These are phyloP conservation scores for Penicillium sp. DNA, from an alignment of 2,329 filamentous ascomycete genomes.

Conservation along the genomic window DNA sequence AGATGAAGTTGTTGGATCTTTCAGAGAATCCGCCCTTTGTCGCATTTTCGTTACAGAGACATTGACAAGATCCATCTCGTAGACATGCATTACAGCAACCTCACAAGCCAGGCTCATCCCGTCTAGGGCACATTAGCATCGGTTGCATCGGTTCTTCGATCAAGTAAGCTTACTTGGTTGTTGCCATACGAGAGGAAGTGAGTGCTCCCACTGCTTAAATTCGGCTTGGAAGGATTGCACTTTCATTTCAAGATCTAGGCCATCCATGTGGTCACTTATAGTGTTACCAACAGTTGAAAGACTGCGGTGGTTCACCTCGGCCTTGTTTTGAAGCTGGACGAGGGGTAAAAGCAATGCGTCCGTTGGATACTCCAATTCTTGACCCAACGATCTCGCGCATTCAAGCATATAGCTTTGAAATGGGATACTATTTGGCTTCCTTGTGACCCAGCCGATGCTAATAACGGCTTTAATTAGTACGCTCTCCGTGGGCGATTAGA, in stretches of 20 bases:
- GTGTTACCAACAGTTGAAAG: background rate
- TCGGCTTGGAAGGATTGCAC: background rate
- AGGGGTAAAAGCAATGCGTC: background rate
- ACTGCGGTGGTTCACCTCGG: background rate
- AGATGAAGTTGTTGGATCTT: background rate
- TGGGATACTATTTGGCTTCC: background rate
- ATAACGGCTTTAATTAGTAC: background rate
- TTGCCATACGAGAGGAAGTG: background rate
- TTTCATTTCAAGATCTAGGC: background rate
- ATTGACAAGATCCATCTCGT: background rate
- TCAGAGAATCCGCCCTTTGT: background rate
- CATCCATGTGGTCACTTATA: background rate
- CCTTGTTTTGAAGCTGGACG: background rate
- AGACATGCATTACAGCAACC: background rate
- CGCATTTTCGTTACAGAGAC: background rate
- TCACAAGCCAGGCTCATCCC: background rate
- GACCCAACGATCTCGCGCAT: background rate
- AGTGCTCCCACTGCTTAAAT: background rate
- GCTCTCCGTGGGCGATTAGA: background rate
- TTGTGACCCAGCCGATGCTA: background rate
- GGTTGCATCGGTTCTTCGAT: background rate
- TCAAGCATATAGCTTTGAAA: constrained; percentile 1
- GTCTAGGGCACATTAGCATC: background rate
- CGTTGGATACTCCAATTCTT: background rate
- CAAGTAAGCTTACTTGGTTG: background rate